Conservation (phyloP, 768 basidiomycete species). For the Dacryopinax primogenitus region DNA sequence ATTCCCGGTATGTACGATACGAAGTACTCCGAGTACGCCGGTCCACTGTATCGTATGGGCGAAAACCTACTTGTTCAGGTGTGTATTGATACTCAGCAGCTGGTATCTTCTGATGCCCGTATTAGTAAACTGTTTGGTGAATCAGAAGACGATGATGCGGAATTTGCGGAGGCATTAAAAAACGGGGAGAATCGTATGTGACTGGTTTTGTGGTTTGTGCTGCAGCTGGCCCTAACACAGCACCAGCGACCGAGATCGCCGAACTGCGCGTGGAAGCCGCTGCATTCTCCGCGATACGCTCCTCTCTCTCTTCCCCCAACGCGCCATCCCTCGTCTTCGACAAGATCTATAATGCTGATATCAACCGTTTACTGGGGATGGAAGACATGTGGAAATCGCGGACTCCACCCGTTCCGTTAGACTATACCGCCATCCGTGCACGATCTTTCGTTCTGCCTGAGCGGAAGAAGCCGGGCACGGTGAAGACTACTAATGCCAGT, state of each 20-base stretch:
- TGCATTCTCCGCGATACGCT: slow-evolving; percentile 73
- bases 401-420: slow-evolving; percentile 71
- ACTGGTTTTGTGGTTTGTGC: not conserved
- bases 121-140: slow-evolving; percentile 85
- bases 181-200: slow-evolving; percentile 80
- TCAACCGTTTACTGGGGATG: slow-evolving; percentile 82
- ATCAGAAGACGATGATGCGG: slow-evolving; percentile 67
- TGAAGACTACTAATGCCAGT: slow-evolving; percentile 15
- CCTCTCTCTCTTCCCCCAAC: slow-evolving; percentile 43
- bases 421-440: slow-evolving; percentile 60
- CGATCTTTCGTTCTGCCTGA: slow-evolving; percentile 41
- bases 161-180: slow-evolving; percentile 84
- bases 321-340: slow-evolving; percentile 66
- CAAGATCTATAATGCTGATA: slow-evolving; percentile 86
- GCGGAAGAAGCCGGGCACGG: slow-evolving; percentile 17
- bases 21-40: slow-evolving; percentile 90
- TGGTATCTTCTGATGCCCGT: not conserved
- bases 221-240: not conserved
- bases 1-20: slow-evolving; percentile 95
- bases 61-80: slow-evolving; percentile 92
- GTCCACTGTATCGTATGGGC: slow-evolving; percentile 99
- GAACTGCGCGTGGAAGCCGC: slow-evolving; percentile 77
- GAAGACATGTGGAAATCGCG: slow-evolving; percentile 93
- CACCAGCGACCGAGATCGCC: slow-evolving; percentile 74
- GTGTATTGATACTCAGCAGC: slow-evolving; percentile 22